Percentiles rank a stretch among this genome's conserved stretches.
phyloP scores from a whole-genome alignment of 2,329 filamentous ascomycete species.

The Trichoderma sp. region DNA sequence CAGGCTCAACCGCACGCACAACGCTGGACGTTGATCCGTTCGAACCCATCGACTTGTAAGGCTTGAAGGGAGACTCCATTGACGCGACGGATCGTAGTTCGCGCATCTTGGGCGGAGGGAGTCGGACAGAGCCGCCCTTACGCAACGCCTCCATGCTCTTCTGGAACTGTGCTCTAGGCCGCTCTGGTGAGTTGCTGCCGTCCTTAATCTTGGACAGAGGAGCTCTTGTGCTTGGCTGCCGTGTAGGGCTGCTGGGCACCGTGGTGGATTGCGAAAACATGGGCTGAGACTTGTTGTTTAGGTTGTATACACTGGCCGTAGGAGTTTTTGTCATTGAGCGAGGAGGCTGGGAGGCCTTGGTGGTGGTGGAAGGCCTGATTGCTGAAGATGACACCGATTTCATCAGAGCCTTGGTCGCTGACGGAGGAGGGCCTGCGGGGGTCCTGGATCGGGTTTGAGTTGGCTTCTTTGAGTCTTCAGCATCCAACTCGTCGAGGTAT shows the following conservation, averaged over 20 bases:
- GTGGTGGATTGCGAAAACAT: constrained; percentile 30
- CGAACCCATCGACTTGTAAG: constrained; percentile 54
- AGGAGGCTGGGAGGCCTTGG: constrained; percentile 42
- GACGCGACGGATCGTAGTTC: constrained; percentile 64
- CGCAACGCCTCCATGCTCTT: constrained; percentile 53
- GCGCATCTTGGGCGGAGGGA: constrained; percentile 90
- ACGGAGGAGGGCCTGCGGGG: constrained; percentile 64
- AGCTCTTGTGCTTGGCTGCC: constrained; percentile 69
- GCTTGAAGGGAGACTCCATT: constrained; percentile 54
- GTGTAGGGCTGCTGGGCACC: constrained; percentile 46
- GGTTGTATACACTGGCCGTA: constrained; percentile 43
- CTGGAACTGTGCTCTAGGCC: constrained; percentile 49
- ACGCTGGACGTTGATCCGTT: constrained; percentile 54
- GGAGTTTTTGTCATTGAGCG: constrained; percentile 59
- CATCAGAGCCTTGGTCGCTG: constrained; percentile 40
- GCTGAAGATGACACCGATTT: constrained; percentile 17
- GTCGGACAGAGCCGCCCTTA: constrained; percentile 61
- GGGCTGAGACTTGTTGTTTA: constrained; percentile 38
- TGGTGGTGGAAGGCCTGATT: constrained; percentile 26
- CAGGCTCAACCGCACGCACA: constrained; percentile 67
- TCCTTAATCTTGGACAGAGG: constrained; percentile 71
- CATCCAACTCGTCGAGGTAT: constrained; percentile 84
- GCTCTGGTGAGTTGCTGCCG: constrained; percentile 81
- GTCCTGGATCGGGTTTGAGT: constrained; percentile 69
- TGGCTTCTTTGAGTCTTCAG: constrained; percentile 60